Base-by-base conservation (phyloP, 345 rosid genomes). In the Moricandia moricandioides region DNA sequence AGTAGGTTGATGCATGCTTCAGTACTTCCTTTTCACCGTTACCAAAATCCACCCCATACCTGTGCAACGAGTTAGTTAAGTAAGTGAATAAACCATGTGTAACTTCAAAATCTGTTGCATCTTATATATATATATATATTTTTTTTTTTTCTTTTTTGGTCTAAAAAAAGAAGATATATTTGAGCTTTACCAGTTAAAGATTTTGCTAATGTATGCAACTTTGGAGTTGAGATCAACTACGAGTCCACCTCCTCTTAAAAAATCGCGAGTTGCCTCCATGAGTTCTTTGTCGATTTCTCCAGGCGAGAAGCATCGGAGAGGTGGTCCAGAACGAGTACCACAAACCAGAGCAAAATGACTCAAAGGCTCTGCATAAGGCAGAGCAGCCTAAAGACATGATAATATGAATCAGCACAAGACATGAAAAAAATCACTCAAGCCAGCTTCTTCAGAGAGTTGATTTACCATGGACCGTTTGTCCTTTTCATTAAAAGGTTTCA, bases 291-390 rank as follows among this genome's bases (percentile, higher is more conserved):
- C 96, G 34, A 93, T 84, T 74, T 89, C 83, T 70, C 76, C 84
- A n/a, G 98, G 91, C 2, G 91, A 85, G 79, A 85, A 93, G 71
- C 88, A 91, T 52, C 77, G 83, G 33, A 93, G 92, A 67, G 91
- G 83, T 31, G 97, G 98, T 66, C 97, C 88, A 60, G 97, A 91
- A 61, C 92, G 92, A 33, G 85, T 79, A 16, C 98, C 98, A 65
- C 74, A 85, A 72, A 87, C 94, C 52, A 93, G 82, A 51, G 94
- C 88, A 79, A 89, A 93, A 84, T 93, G 92, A 75, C 70, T 77
- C 68, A 87, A 76, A 75, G 93, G 92, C 83, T 91, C 96, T 2
- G 82, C 62, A 62, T 89, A 87, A 26, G 90, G 86, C 84, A 91
- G 85, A 63, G 87, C 80, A 66, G 84, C 85, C 96, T 93, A 75